Evolutionary conservation across 2,329 filamentous ascomycete species (phyloP), one percentile per base, ranked within the genome.

Genomic region (Fusarium drepaniforme): DNA sequence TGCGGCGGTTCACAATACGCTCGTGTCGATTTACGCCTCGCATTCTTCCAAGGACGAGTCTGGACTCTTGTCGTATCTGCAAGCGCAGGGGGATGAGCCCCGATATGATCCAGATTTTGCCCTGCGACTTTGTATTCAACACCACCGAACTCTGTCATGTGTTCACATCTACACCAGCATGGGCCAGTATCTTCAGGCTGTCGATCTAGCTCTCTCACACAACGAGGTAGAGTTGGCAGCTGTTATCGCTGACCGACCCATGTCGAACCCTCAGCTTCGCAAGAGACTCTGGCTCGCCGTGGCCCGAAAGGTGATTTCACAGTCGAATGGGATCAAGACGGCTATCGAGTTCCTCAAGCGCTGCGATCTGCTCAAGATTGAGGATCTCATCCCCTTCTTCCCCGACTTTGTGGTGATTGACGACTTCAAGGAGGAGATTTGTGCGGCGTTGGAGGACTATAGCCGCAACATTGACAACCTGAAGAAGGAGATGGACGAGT

Each of bases 401-500:
- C 97, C 97, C 0, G 97, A 99, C 82, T 99, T 99, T 81, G 95
- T 98, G 28, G 94, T 98, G 62, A 98, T 99, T 72, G 97, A 99
- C 81, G 97, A 98, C 83, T 99, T 99, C 89, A 98, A 98, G 81
- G 96, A 98, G 74, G 97, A 99, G 82, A 98, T 99, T 42, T 99
- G 97, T 84, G 88, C 91, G 0, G 97, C 97, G 1, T 89, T 99
- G 2, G 97, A 99, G 83, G 94, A 97, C 74, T 99, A 99, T 85
- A 94, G 92, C 57, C 93, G 94, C 42, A 95, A 94, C 76, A 99
- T 99, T 76, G 97, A 98, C 79, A 88, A 87, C 2, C 86, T 99
- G 44, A 95, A 96, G 80, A 91, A 93, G 75, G 96, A 98, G 83
- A 99, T 99, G 97, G 97, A 99, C 82, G 95, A 98, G 81, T 95